These are phyloP conservation scores for Fistulifera pelliculosa DNA, from an alignment of 108 stramenopile genomes.

Conservation along the genomic window DNA sequence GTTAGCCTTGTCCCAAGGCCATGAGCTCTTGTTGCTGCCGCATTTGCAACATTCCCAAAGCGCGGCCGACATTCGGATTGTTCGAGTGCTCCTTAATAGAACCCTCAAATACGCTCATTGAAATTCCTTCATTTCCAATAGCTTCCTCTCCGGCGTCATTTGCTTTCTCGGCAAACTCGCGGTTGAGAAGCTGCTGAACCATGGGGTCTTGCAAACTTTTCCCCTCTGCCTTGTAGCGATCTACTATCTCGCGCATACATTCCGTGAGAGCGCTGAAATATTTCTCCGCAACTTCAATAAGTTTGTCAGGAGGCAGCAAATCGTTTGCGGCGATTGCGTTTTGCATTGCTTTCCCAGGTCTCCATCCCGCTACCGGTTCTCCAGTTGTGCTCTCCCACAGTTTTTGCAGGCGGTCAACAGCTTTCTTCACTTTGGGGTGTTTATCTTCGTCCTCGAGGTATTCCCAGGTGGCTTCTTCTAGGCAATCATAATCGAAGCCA, in stretches of 20 bases:
- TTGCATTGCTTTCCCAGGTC: constrained; percentile 33
- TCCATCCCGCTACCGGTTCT: constrained; percentile 56
- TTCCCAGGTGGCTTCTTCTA: constrained; percentile 87
- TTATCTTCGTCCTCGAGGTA: constrained; percentile 51
- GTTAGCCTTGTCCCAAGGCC: constrained; percentile 32
- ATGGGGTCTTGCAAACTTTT: constrained; percentile 53
- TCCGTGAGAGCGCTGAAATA: constrained; percentile 76
- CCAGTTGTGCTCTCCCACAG: constrained; percentile 79
- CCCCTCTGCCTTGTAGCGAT: constrained; percentile 46
- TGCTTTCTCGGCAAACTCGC: constrained; percentile 68
- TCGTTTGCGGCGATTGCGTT: constrained; percentile 23
- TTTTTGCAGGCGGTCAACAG: constrained; percentile 81
- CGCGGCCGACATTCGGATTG: constrained; percentile 69
- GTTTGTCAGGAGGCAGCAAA: constrained; percentile 43
- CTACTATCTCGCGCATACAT: constrained; percentile 53
- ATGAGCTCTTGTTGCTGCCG: constrained; percentile 83
- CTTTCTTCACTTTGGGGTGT: constrained; percentile 53
- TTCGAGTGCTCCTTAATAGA: constrained; percentile 61
- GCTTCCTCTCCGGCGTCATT: constrained; percentile 75
- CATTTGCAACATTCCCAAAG: constrained; percentile 78
- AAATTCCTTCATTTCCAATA: constrained; percentile 42
- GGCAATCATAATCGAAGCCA: constrained; percentile 81
- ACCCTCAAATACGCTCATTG: constrained; percentile 57
- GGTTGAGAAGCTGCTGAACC: constrained; percentile 61
- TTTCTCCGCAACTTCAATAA: constrained; percentile 60